These are phyloP conservation scores for Calonectria naviculata DNA, from an alignment of 2,329 filamentous ascomycete species.

Conservation along the genomic window DNA sequence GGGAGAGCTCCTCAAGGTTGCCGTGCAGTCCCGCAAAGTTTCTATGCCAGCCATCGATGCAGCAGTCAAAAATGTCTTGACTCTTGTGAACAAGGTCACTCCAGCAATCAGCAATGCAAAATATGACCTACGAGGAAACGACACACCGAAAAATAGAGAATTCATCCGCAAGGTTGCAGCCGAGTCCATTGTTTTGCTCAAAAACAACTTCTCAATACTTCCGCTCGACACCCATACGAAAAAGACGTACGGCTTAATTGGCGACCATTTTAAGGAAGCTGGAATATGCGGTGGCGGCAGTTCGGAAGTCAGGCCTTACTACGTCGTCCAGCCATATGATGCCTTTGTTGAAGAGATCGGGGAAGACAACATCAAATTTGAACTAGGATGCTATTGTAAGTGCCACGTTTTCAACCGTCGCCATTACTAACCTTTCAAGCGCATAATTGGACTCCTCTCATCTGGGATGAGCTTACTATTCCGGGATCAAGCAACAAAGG, in stretches of 20 bases:
- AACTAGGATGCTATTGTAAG: conserved; percentile 9
- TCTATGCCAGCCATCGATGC: conserved; percentile 29
- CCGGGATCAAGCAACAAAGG: background rate
- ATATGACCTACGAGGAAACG: background rate
- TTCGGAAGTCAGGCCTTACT: conserved; percentile 42
- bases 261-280: conserved; percentile 47
- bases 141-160: conserved; percentile 34
- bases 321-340: conserved; percentile 41
- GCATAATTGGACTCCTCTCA: background rate
- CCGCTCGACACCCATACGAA: conserved; percentile 21
- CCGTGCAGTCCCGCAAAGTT: conserved; percentile 31
- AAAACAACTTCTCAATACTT: conserved; percentile 17
- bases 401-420: background rate
- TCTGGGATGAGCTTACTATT: background rate
- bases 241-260: conserved; percentile 47
- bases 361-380: conserved; percentile 11
- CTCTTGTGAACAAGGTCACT: conserved; percentile 7
- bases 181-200: conserved; percentile 59
- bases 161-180: conserved; percentile 45
- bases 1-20: conserved; percentile 29
- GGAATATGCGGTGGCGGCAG: conserved; percentile 44
- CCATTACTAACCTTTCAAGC: background rate
- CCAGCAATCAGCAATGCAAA: background rate
- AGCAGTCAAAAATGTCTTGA: conserved; percentile 35
- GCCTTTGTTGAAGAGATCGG: conserved; percentile 34